Percentiles rank a stretch among this genome's conserved stretches.
These are phyloP conservation scores for Neofusicoccum ribis DNA, from an alignment of 2,329 filamentous ascomycete genomes.

Conservation along the genomic window DNA sequence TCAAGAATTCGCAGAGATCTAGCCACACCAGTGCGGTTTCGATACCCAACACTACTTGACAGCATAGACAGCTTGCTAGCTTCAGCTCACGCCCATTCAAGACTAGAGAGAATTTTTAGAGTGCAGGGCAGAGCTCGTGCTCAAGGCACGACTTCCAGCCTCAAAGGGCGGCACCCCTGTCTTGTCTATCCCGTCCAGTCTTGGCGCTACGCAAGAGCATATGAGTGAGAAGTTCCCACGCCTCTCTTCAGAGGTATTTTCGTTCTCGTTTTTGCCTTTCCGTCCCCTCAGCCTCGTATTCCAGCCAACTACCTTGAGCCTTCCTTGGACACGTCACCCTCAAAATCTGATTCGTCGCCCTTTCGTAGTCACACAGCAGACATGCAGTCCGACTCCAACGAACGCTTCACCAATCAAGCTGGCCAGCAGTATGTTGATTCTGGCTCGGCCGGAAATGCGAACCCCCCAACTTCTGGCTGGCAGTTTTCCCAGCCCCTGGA, in stretches of 20 bases:
- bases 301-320: background rate
- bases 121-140: no score
- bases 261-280: background rate
- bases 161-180: conserved; percentile 5
- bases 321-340: background rate
- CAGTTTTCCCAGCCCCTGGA: background rate
- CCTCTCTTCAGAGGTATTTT: background rate
- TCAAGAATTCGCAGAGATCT: no score
- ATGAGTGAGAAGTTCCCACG: background rate
- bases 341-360: background rate
- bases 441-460: background rate
- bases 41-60: no score
- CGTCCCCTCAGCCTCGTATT: background rate
- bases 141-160: background rate
- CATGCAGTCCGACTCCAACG: background rate
- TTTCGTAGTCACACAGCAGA: background rate
- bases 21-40: no score
- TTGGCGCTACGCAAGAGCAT: background rate
- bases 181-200: no score
- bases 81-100: no score
- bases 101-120: no score
- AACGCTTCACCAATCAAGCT: background rate
- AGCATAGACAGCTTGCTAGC: no score
- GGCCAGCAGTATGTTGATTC: background rate
- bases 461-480: no score